Base-by-base conservation (phyloP, 768 basidiomycete genomes). In the Neoboletus magnificus region DNA sequence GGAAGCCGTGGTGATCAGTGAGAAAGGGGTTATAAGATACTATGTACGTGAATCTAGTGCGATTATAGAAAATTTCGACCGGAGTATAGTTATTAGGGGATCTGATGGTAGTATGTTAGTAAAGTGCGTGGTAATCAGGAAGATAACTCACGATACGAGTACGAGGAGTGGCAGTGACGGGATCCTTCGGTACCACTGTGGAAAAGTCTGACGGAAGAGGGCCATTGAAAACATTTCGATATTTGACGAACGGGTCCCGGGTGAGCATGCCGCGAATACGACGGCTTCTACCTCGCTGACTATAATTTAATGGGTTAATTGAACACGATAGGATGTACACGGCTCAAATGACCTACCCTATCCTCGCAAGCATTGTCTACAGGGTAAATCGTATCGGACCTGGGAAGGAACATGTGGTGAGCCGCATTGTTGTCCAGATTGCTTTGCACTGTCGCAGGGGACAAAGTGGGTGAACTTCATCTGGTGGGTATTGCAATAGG, bases 401-500 rank as follows among this genome's bases (percentile, higher is more conserved):
- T 48, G 39, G 0, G 39, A 4, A 30, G 48, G 1, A 3, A 1
- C 0, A 0, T 9, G 0, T 0, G 39, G 48, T 0, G 3, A 0
- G 6, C 41, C 0, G 22, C 67, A 68, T 8, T 5, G 30, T 2
- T 1, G 4, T 37, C 50, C 50, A 15, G 13, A 1, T 7, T 11
- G 0, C 2, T 1, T 35, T 0, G 15, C 54, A 0, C 0, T 33
- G 1, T 40, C n/a, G 15, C 66, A 68, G 5, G 2, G 50, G n/a
- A 30, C 18, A 0, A 59, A 0, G 3, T 50, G 13, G 3, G 0
- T 2, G 11, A 64, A 69, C n/a, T 22, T 55, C 0, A 3, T 18
- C 2, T 53, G 5, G 37, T 68, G 66, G 0, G 4, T 15, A 0
- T 0, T 4, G 15, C 67, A 68, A 10, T 32, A 62, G 2, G 52